Base-by-base conservation (phyloP, 345 rosid species). In the Turnera subulata region DNA sequence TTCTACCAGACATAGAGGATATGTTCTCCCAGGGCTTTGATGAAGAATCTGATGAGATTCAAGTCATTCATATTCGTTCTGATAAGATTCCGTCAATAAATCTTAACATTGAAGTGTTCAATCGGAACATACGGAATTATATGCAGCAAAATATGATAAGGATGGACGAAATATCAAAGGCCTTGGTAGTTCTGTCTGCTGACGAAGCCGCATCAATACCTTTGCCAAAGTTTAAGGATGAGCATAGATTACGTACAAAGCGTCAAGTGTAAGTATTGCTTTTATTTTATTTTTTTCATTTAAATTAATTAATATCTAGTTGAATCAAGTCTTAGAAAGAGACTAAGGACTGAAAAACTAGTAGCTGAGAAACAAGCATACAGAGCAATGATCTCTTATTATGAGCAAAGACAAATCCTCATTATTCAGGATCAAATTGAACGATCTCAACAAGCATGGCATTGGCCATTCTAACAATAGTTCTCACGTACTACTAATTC, bases 281-380 rank as follows among this genome's bases (percentile, higher is more conserved):
- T n/a, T n/a, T n/a, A n/a, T n/a, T n/a, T n/a, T n/a, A n/a, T n/a
- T n/a, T n/a, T n/a, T n/a, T n/a, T n/a, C n/a, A n/a, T n/a, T n/a
- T n/a, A n/a, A n/a, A n/a, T n/a, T n/a, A n/a, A n/a, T n/a, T n/a
- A n/a, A n/a, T n/a, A n/a, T n/a, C n/a, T n/a, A n/a, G n/a, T n/a
- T n/a, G n/a, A n/a, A n/a, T n/a, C n/a, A n/a, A n/a, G n/a, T n/a
- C n/a, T n/a, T n/a, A n/a, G n/a, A n/a, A n/a, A n/a, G n/a, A n/a
- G n/a, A n/a, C n/a, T 60, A 80, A 20, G 53, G 74, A 84, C 43
- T 80, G 89, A n/a, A 65, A 80, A 86, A 49, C 79, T 92, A 63
- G 78, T 95, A 50, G 89, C 98, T 59, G 98, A 92, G 77, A 95
- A 92, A 62, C 88, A 74, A 72, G 98, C n/a, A n/a, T n/a, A n/a